These are phyloP conservation scores for Penicillium griseofulvum DNA, from an alignment of 2,329 filamentous ascomycete species.

Conservation along the genomic window DNA sequence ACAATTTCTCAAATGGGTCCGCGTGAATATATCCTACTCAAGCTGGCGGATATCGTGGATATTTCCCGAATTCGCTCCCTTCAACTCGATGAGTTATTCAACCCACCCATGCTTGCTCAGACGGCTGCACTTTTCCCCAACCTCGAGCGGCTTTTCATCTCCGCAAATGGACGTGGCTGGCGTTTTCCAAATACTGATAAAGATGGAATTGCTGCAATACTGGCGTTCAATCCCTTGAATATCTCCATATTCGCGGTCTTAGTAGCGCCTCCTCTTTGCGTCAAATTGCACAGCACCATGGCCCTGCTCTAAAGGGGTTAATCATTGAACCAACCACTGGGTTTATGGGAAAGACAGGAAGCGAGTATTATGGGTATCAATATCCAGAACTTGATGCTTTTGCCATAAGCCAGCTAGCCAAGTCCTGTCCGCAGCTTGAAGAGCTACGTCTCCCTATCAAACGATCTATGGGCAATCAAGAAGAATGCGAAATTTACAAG, in stretches of 20 bases:
- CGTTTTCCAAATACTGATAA: not conserved
- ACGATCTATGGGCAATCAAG: slow-evolving; percentile 7
- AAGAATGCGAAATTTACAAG: slow-evolving; percentile 15
- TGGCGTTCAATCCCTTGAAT: slow-evolving; percentile 6
- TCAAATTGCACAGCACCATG: slow-evolving; percentile 2
- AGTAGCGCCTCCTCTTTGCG: not conserved
- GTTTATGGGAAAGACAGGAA: not conserved
- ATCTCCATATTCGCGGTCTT: slow-evolving; percentile 4
- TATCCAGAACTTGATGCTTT: not conserved
- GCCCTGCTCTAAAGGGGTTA: slow-evolving; percentile 4
- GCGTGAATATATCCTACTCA: not conserved
- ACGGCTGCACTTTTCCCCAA: slow-evolving; percentile 2
- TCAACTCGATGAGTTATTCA: not conserved
- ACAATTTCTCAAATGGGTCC: not conserved
- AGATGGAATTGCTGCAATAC: not conserved
- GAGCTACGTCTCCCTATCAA: slow-evolving; percentile 9
- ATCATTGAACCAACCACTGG: not conserved
- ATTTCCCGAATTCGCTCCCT: slow-evolving; percentile 5
- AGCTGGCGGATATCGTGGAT: not conserved
- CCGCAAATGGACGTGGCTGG: not conserved
- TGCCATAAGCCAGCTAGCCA: slow-evolving; percentile 4
- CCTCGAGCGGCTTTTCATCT: slow-evolving; percentile 9
- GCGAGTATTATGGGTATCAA: not conserved
- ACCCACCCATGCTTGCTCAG: not conserved
- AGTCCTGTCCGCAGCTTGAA: slow-evolving; percentile 5